Percentiles rank a stretch among this genome's conserved stretches.
Conservation (phyloP, 441 rosid species). For the Corymbia calophylla region DNA sequence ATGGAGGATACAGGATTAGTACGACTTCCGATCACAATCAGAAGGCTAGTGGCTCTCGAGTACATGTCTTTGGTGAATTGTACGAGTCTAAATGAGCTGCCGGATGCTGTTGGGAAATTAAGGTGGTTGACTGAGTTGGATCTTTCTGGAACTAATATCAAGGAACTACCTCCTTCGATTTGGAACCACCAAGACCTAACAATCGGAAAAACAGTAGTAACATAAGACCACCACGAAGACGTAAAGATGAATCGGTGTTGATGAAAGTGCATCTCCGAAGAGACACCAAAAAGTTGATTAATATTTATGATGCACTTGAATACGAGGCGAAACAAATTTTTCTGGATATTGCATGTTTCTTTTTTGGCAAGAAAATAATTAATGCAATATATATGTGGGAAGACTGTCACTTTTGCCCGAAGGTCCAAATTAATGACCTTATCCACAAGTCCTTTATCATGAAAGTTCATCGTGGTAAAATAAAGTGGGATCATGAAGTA, state of each 20-base stretch:
- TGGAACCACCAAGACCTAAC: fast-evolving
- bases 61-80: background rate
- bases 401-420: background rate
- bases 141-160: background rate
- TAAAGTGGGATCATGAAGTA: fast-evolving
- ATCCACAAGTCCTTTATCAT: background rate
- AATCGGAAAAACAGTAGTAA: fast-evolving
- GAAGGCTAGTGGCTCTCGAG: background rate
- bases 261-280: too few relatives aligned
- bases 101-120: background rate
- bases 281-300: too few relatives aligned
- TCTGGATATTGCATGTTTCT: background rate
- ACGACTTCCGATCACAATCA: fast-evolving
- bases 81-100: background rate
- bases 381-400: background rate
- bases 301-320: background rate
- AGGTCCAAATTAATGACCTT: background rate
- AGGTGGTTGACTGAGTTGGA: background rate
- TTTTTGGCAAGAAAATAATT: background rate
- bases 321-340: background rate
- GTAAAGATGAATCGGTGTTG: background rate
- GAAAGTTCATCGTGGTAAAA: fast-evolving
- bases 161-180: background rate
- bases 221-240: background rate
- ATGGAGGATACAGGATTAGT: background rate